Percentiles rank a stretch among this genome's conserved stretches.
These are phyloP conservation scores for Tuber magnatum DNA, from an alignment of 495 filamentous ascomycete genomes.

Conservation along the genomic window DNA sequence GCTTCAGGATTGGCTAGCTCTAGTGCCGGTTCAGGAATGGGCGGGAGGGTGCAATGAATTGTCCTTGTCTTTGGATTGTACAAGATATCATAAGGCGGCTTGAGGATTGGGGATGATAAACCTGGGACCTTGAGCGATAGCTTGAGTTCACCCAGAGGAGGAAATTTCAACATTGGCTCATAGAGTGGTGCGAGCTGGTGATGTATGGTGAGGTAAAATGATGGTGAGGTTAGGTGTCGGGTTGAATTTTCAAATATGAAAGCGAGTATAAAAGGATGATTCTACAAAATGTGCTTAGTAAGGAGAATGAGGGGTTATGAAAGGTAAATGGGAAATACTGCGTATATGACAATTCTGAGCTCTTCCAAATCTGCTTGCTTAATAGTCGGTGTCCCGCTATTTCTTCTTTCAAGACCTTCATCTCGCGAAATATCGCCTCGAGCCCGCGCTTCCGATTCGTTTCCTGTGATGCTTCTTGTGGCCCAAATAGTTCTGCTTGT, in stretches of 20 bases:
- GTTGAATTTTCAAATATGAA: constrained; percentile 74
- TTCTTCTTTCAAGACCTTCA: constrained; percentile 12
- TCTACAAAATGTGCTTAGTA: constrained; percentile 36
- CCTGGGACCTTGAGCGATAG: constrained; percentile 4
- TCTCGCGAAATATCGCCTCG: not conserved
- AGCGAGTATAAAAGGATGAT: constrained; percentile 82
- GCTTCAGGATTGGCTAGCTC: constrained; percentile 40
- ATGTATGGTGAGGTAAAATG: constrained; percentile 75
- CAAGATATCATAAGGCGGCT: constrained; percentile 65
- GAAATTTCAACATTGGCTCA: constrained; percentile 43
- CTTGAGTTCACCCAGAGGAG: constrained; percentile 29
- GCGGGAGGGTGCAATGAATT: constrained; percentile 77
- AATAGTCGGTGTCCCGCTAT: constrained; percentile 6
- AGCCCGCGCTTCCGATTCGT: not conserved
- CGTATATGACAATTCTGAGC: constrained; percentile 37
- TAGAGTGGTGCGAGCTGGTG: constrained; percentile 67
- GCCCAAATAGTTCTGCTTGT: constrained; percentile 36
- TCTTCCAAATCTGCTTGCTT: constrained; percentile 24
- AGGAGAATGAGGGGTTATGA: not conserved
- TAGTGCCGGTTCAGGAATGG: constrained; percentile 58
- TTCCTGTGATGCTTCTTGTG: constrained; percentile 10
- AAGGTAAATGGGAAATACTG: constrained; percentile 18
- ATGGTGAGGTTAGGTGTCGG: constrained; percentile 56
- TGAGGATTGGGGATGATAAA: not conserved
- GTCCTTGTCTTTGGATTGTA: constrained; percentile 73